Conservation (phyloP, 257 asterid genomes). For the Cynanchum wilfordii region DNA sequence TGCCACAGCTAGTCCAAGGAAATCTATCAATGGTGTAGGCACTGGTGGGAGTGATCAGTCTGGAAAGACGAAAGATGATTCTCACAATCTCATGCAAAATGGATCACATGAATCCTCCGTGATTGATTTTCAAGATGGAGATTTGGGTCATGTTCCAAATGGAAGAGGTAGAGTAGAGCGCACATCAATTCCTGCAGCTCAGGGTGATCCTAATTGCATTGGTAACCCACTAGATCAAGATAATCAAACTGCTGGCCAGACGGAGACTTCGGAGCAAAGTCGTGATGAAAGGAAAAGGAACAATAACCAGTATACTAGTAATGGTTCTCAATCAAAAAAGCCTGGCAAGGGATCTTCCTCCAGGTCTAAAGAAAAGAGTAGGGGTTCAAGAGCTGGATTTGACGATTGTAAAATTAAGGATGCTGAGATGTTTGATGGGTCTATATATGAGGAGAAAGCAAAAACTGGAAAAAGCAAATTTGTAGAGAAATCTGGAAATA, state of each 20-base stretch:
- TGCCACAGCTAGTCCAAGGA: slow-evolving; percentile 34
- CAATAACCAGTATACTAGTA: slow-evolving; percentile 32
- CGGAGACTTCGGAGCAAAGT: slow-evolving; percentile 37
- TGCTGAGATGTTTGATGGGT: slow-evolving; percentile 40
- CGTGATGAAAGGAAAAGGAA: slow-evolving; percentile 38
- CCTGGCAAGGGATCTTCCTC: slow-evolving; percentile 59
- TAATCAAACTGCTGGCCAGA: slow-evolving; percentile 32
- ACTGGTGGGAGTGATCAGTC: slow-evolving; percentile 29
- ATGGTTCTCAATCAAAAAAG: slow-evolving; percentile 45
- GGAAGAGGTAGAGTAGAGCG: slow-evolving; percentile 22
- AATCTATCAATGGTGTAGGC: slow-evolving; percentile 43
- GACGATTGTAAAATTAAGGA: slow-evolving; percentile 40
- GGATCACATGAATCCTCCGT: slow-evolving; percentile 27
- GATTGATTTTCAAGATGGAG: slow-evolving; percentile 25
- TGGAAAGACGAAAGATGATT: slow-evolving; percentile 34
- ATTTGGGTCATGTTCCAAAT: slow-evolving; percentile 21
- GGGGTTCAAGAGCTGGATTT: slow-evolving; percentile 44
- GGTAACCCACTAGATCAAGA: slow-evolving; percentile 30
- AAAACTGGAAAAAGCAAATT: slow-evolving; percentile 57
- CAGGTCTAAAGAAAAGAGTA: slow-evolving; percentile 51
- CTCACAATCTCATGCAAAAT: slow-evolving; percentile 31
- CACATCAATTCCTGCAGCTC: slow-evolving; percentile 20
- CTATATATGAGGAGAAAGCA: slow-evolving; percentile 46
- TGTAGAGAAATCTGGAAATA: slow-evolving; percentile 42
- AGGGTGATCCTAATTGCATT: slow-evolving; percentile 23